Base-by-base conservation (phyloP, 2,329 filamentous ascomycete species). In the Ciborinia camelliae region DNA sequence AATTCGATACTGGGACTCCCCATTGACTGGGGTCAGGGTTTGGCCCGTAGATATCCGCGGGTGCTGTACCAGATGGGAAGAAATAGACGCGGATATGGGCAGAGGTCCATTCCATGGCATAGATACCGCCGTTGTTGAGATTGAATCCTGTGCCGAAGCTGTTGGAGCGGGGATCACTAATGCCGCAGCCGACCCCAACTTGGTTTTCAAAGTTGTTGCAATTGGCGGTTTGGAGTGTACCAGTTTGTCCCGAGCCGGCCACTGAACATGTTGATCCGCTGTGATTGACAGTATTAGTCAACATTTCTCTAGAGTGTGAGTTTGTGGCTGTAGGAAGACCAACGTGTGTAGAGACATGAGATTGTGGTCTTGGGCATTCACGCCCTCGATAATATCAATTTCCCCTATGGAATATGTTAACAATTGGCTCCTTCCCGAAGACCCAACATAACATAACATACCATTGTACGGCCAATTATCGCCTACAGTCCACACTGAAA, bases 81-180 rank as follows among this genome's bases (percentile, higher is more conserved):
- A 78, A 80, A 79, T 87, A 95, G 68, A 95, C 80, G 64, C 81
- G 85, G 74, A 95, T 90, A 64, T 81, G 82, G 1, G 83, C 76
- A 5, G 79, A 77, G 50, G 87, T 87, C 90, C 90, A 94, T 71
- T 88, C 80, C 67, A 88, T 82, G 9, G 86, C 87, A 69, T 89
- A 90, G 6, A 90, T 81, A 30, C 88, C 88, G 23, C 88, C 88
- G 1, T 81, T 79, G 35, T 75, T 82, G 8, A 80, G 79, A 73
- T 92, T 91, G 78, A 92, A 91, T 0, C 81, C 79, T 58, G 84
- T 81, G 1, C 87, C 87, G 66, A 85, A 88, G 53, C 71, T 77
- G 10, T 35, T 47, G 23, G 51, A 9, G 8, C 51, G n/a, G 1
- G 48, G 9, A 26, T 53, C 60, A 8, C 67, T 68, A 75, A 74